A percentile compares a stretch with the other conserved stretches of the same genome.
These are phyloP conservation scores for Colletotrichum eleusines DNA, from an alignment of 2,329 filamentous ascomycete genomes.

Conservation along the genomic window DNA sequence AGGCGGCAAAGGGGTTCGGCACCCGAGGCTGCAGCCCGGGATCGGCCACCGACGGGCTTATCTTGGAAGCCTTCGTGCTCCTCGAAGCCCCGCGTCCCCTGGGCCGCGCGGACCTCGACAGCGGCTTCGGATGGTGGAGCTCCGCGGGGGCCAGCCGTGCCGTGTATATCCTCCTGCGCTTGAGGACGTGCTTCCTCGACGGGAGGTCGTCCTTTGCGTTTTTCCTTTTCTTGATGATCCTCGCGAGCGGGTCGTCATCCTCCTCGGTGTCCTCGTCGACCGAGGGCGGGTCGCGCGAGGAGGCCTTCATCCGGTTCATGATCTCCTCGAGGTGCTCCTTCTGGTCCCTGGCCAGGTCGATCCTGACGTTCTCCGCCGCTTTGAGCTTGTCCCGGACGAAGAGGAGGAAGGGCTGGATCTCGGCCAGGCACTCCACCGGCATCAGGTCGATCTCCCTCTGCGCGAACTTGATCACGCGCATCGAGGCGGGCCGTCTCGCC, in stretches of 20 bases:
- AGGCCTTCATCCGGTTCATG: background rate
- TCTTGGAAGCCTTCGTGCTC: background rate
- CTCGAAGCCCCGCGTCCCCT: background rate
- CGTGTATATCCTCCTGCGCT: background rate
- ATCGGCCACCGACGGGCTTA: background rate
- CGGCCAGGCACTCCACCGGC: background rate
- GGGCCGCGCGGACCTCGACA: background rate
- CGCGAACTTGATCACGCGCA: conserved; percentile 23
- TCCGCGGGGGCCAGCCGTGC: background rate
- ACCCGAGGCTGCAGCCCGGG: background rate
- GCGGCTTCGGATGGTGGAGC: background rate
- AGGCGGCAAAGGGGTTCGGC: background rate
- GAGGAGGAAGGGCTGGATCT: background rate
- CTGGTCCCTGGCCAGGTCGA: background rate
- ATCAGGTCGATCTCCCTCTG: conserved; percentile 30
- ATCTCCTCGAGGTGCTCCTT: background rate
- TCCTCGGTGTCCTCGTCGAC: background rate
- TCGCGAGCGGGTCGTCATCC: background rate
- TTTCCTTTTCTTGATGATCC: conserved; percentile 8
- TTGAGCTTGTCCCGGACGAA: background rate
- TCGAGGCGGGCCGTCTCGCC: conserved; percentile 11
- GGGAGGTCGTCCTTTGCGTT: background rate
- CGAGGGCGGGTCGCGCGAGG: too few species aligned
- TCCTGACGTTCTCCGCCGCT: background rate
- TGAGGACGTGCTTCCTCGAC: background rate